Base-by-base conservation (phyloP, 2,329 filamentous ascomycete species). In the Herpotrichia juniperi region DNA sequence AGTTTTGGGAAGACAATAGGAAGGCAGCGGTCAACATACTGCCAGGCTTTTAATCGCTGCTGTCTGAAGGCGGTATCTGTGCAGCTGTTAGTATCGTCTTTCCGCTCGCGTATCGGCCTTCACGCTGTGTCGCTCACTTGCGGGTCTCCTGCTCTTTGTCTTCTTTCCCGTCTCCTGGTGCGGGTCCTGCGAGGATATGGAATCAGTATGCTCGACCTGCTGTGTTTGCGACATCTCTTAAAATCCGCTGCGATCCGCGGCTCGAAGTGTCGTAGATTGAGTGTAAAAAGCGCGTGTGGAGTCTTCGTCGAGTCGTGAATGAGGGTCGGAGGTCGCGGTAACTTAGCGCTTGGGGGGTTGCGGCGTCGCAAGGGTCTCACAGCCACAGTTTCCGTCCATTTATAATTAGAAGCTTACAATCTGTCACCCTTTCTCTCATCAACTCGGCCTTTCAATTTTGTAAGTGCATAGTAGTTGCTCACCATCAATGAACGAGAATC, bases 31-130 rank as follows among this genome's bases (percentile, higher is more conserved):
- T 34, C 10, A 25, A 84, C 91, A 77, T 81, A 96, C 89, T 99
- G 94, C 94, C 94, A 99, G 79, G 94, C 94, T 79, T 97, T 97
- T 75, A 99, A 79, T 72, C 94, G 87, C 77, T 99, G 94, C 74
- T 99, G 94, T 66, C 94, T 86, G 74, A 97, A 99, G 10, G 94
- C 94, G 53, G 93, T 97, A 79, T 97, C 91, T 96, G 69, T 9
- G 26, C 16, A 24, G 17, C 39, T 21, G 46, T 73, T 57, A 72
- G 63, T 52, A 58, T 50, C 24, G 30, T 42, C 22, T 37, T n/a
- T 47, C 25, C 26, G 1, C 19, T 52, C 48, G 50, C 54, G 46
- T 51, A 30, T 32, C 35, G 17, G 42, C 10, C 3, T 40, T n/a
- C 37, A n/a, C 21, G 43, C 48, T 52, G 55, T 35, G 53, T 49